Base-by-base conservation (phyloP, 2,329 filamentous ascomycete genomes). In the Alternaria conjuncta region DNA sequence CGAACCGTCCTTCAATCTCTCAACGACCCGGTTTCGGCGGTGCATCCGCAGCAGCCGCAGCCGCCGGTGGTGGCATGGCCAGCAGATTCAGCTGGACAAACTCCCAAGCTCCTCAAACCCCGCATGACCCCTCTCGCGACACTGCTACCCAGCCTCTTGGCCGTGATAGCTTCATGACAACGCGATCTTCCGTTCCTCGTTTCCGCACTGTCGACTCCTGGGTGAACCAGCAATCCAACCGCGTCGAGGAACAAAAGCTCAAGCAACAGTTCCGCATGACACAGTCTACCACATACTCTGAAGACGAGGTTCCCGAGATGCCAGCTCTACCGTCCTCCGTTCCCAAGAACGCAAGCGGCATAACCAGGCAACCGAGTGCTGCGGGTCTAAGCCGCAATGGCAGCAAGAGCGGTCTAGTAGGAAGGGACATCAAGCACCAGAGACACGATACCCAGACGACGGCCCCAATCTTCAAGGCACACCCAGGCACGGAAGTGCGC, bases 191-290 rank as follows among this genome's bases (percentile, higher is more conserved):
- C 0, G 72, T 80, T 7, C 74, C 78, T 1, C 78, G 80, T 28
- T 82, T 81, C 71, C 78, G 79, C 55, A 81, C 79, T 23, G 72
- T 82, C 41, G 77, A 82, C 66, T 78, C 74, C 1, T 82, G 80
- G 80, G 80, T 82, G 12, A 77, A 78, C 57, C 74, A 81, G 47
- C 80, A 82, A 59, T 71, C 79, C 2, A 77, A 73, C 53, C 77
- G 77, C 8, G 66, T 81, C 18, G 78, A 80, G 60, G 76, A 75
- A 50, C 74, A 76, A 60, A 75, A 75, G 55, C 68, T 80, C 18
- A 76, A 73, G 43, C 74, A 79, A 20, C 75, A 79, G 45, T 75
- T 75, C 56, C 75, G 77, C 41, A 70, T 75, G 57, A 78, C 75
- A 5, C 70, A 71, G 23, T 71, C 65, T 15, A 74, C 75, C 10